Conservation (phyloP, 2,329 filamentous ascomycete species). For the Paracamarosporium sp. region DNA sequence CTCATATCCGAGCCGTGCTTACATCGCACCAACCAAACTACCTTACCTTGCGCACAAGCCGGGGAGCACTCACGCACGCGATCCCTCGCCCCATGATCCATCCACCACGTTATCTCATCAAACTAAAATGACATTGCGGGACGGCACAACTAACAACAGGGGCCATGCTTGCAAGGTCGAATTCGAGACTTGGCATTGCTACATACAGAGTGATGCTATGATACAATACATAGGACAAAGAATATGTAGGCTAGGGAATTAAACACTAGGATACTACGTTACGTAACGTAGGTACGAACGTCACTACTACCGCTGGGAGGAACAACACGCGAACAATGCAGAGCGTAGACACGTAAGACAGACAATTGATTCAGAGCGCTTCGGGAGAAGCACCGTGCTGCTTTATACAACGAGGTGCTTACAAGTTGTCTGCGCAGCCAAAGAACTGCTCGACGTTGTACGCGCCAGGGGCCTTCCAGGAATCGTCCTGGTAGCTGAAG, state of each 20-base stretch:
- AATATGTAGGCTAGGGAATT: conserved; percentile 18
- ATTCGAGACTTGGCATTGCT: conserved; percentile 10
- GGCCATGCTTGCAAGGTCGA: conserved; percentile 3
- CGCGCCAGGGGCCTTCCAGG: conserved; percentile 77
- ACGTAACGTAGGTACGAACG: too few species aligned
- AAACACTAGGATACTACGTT: conserved; percentile 28
- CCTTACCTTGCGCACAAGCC: too few species aligned
- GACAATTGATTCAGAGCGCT: conserved; percentile 3
- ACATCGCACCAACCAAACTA: too few species aligned
- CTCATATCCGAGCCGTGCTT: conserved; percentile 5
- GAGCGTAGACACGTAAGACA: conserved; percentile 29
- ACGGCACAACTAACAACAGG: background rate
- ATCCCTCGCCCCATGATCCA: background rate
- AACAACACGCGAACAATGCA: conserved; percentile 4
- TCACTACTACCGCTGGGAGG: too few species aligned
- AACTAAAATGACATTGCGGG: background rate
- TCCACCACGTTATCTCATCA: background rate
- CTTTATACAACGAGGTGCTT: background rate
- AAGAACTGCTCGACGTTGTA: conserved; percentile 82
- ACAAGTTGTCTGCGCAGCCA: conserved; percentile 66
- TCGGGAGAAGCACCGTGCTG: background rate
- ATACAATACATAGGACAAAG: background rate
- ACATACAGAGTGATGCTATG: conserved; percentile 7
- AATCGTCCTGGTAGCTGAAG: conserved; percentile 81
- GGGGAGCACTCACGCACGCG: too few species aligned